Conservation (phyloP, 208 protist species). For the Leishmania major region DNA sequence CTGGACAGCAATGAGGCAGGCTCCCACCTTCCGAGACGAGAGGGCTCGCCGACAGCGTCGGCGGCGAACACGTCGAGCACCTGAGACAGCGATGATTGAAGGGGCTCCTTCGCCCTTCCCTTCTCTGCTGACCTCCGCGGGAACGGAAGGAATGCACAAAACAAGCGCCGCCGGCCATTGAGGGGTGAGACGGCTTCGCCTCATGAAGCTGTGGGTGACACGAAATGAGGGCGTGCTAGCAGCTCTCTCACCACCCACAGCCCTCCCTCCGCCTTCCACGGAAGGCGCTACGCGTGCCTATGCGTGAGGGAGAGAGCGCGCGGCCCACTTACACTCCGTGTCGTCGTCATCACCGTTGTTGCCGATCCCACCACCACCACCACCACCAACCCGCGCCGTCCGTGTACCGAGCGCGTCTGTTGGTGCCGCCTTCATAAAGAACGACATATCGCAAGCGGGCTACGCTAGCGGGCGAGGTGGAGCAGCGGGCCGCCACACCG, state of each 20-base stretch:
- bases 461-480: background rate
- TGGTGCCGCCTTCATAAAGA: background rate
- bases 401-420: background rate
- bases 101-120: background rate
- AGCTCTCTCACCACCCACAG: background rate
- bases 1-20: slow-evolving; percentile 51
- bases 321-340: background rate
- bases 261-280: background rate
- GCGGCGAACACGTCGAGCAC: background rate
- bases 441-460: background rate
- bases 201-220: background rate
- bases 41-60: background rate
- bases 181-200: background rate
- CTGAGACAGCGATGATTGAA: background rate
- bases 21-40: slow-evolving; percentile 11
- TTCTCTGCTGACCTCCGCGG: background rate
- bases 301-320: background rate
- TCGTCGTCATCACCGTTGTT: background rate
- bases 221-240: background rate
- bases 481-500: background rate
- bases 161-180: background rate
- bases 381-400: background rate
- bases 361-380: background rate
- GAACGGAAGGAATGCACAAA: background rate
- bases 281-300: background rate